These are phyloP conservation scores for Pyracantha coccinea DNA, from an alignment of 331 rosid genomes.

Conservation along the genomic window DNA sequence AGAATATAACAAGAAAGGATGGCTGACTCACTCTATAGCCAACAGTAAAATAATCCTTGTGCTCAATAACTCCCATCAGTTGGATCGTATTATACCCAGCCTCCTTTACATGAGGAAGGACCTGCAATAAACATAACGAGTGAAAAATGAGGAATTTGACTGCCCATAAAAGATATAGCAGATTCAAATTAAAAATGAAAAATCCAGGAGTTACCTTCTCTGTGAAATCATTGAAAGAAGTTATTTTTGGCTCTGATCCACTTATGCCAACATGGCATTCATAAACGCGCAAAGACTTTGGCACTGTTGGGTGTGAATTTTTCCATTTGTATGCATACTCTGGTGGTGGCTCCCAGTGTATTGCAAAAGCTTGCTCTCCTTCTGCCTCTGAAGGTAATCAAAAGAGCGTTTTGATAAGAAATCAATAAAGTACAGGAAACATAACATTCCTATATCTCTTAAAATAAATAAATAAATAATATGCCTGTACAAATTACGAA, in stretches of 20 bases:
- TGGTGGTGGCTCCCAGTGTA: conserved; percentile 98
- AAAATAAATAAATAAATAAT: too few species aligned
- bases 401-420: background rate
- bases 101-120: conserved; percentile 85
- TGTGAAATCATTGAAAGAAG: conserved; percentile 70
- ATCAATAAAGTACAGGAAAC: background rate
- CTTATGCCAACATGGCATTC: conserved; percentile 98
- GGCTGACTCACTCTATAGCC: conserved; percentile 73
- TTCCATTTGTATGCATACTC: conserved; percentile 75
- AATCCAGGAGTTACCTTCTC: conserved; percentile 40
- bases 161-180: conserved; percentile 1
- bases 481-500: too few species aligned
- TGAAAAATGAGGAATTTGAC: conserved; percentile 6
- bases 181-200: background rate
- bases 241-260: conserved; percentile 76
- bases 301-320: conserved; percentile 50
- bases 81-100: conserved; percentile 91
- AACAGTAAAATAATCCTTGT: conserved; percentile 93
- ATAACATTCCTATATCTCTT: background rate
- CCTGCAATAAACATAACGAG: conserved; percentile 37
- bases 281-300: conserved; percentile 70
- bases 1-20: conserved; percentile 11
- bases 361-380: conserved; percentile 73
- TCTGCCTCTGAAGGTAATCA: conserved; percentile 46
- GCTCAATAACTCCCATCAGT: conserved; percentile 84